Evolutionary conservation across 2,329 filamentous ascomycete genomes (phyloP), one percentile per base, ranked within the genome.

Genomic region (Hirsutella minnesotensis): DNA sequence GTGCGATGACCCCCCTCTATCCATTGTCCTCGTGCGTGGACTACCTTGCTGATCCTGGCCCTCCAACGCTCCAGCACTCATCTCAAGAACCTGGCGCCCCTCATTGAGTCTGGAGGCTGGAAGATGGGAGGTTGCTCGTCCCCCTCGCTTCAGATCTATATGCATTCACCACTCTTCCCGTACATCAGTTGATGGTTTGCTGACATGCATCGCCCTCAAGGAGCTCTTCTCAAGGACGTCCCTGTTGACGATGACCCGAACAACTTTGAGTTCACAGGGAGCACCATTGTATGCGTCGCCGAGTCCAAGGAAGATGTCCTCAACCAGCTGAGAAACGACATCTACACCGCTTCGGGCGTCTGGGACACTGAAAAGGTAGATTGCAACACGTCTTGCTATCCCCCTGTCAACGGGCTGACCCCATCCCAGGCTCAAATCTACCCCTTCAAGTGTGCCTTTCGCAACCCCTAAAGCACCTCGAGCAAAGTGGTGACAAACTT

Each of bases 341-440:
- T 88, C 9, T 95, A 94, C 63, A 68, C 72, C 9, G 71, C 65
- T 46, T 70, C 63, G 36, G 85, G 80, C 0, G 87, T 94, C 9
- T 95, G 88, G 88, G 86, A 95, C 67, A 57, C 83, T 45, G 74
- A 80, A 30, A 83, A 83, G 53, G 77, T 77, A 47, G 54, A 59
- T 56, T 36, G 9, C 30, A 8, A 13, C 5, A 12, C 3, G 29
- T 19, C 5, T 8, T 18, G 16, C 16, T 19, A 16, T 36, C 33
- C 15, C 10, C 22, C 16, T 4, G 16, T 22, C 18, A 38, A 18
- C 22, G 4, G 16, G 20, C 16, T 10, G 2, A 21, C 21, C 13
- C 2, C n/a, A 13, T 9, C n/a, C 12, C 43, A 71, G 68, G 60
- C 63, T 42, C 67, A 73, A 52, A 71, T 77, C 44, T 72, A 69